Evolutionary conservation across 768 basidiomycete species (phyloP).

Genomic region (Gyrodon lividus): DNA sequence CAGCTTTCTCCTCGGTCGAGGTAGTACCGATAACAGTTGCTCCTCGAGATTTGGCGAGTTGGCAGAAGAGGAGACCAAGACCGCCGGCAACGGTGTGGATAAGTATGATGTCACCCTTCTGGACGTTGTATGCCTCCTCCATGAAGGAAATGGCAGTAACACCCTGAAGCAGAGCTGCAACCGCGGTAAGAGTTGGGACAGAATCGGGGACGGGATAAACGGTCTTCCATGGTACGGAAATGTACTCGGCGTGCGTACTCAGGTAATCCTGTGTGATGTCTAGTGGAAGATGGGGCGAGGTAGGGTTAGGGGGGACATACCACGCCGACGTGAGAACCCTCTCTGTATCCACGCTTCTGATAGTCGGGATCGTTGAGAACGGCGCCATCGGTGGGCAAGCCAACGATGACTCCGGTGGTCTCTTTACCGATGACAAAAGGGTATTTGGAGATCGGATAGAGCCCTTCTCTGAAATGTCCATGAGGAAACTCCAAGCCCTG

Average conservation of each 20-base stretch:
- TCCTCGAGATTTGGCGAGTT: constrained; percentile 70
- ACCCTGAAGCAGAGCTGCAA: constrained; percentile 69
- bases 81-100: constrained; percentile 94
- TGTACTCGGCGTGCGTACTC: constrained; percentile 69
- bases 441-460: constrained; percentile 58
- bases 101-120: constrained; percentile 76
- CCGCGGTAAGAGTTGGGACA: constrained; percentile 60
- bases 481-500: neutral
- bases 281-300: neutral
- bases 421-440: constrained; percentile 79
- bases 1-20: constrained; percentile 81
- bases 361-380: constrained; percentile 61
- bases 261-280: constrained; percentile 37
- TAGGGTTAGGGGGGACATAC: constrained; percentile 40
- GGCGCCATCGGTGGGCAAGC: constrained; percentile 63
- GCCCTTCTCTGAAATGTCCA: constrained; percentile 46
- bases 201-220: constrained; percentile 64
- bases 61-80: constrained; percentile 66
- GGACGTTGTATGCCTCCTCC: constrained; percentile 82
- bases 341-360: constrained; percentile 59
- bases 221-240: constrained; percentile 59
- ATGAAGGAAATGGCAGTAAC: constrained; percentile 76
- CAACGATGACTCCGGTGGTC: constrained; percentile 70
- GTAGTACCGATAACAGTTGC: constrained; percentile 93
- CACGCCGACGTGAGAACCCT: constrained; percentile 73